These are phyloP conservation scores for Trichosporon sp. DNA, from an alignment of 1,284 basidiomycete genomes.

Conservation along the genomic window DNA sequence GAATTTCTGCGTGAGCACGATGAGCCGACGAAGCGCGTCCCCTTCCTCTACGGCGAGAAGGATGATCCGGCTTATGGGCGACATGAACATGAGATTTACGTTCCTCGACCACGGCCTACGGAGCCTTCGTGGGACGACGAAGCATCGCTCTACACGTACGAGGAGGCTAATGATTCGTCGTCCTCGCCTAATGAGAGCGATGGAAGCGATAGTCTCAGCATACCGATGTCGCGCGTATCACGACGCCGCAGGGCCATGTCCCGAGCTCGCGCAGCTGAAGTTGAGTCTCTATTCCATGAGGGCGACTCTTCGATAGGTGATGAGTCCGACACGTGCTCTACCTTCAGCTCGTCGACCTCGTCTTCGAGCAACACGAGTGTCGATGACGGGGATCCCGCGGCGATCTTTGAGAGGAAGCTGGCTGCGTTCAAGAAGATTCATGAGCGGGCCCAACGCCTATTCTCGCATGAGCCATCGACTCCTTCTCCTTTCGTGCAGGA, in stretches of 20 bases:
- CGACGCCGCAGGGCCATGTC: slow-evolving; percentile 7
- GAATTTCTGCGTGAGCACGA: slow-evolving; percentile 70
- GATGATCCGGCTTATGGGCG: slow-evolving; percentile 17
- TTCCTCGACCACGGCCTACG: slow-evolving; percentile 24
- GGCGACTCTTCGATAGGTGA: slow-evolving; percentile 19
- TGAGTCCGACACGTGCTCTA: slow-evolving; percentile 24
- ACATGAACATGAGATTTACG: slow-evolving; percentile 30
- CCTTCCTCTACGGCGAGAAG: slow-evolving; percentile 53
- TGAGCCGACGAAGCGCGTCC: slow-evolving; percentile 58
- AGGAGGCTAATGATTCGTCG: slow-evolving; percentile 3
- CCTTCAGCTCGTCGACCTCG: slow-evolving; percentile 2
- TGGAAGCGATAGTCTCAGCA: not conserved
- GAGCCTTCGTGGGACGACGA: slow-evolving; percentile 4
- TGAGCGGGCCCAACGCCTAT: slow-evolving; percentile 7
- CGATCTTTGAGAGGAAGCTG: slow-evolving; percentile 11
- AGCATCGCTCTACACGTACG: not conserved
- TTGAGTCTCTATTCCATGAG: not conserved
- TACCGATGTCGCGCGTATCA: slow-evolving; percentile 3
- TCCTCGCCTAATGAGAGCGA: slow-evolving; percentile 13
- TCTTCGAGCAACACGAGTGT: not conserved
- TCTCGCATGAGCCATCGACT: not conserved
- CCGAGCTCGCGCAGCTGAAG: not conserved
- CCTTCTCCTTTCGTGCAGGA: not conserved
- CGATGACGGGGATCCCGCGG: not conserved
- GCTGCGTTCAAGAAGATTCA: slow-evolving; percentile 12